Conservation (phyloP, 306 rosid species). For the Rosa chinensis region DNA sequence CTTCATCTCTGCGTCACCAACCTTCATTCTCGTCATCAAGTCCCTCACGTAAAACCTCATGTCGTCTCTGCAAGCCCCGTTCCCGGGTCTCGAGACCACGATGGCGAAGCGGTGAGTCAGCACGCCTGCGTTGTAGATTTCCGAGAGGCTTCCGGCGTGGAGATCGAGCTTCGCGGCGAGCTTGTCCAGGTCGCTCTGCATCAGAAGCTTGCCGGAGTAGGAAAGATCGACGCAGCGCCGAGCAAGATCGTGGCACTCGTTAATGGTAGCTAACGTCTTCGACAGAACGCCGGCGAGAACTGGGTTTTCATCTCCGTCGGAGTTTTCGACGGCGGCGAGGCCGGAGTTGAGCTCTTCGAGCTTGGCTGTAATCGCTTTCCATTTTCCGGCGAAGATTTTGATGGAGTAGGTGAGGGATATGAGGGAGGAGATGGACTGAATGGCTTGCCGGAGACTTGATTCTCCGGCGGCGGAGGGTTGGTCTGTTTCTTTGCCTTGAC, state of each 20-base stretch:
- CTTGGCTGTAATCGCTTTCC: constrained; percentile 63
- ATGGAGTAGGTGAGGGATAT: constrained; percentile 62
- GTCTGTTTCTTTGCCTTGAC: constrained; percentile 24
- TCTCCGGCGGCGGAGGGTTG: constrained; percentile 15
- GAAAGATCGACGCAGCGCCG: constrained; percentile 76
- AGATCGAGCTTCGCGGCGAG: constrained; percentile 48
- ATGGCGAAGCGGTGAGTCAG: constrained; percentile 55
- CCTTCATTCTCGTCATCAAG: constrained; percentile 68
- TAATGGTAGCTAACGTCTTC: constrained; percentile 33
- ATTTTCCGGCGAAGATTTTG: constrained; percentile 71
- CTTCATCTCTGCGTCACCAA: constrained; percentile 72
- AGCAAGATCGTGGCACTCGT: constrained; percentile 65
- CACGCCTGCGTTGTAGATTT: constrained; percentile 47
- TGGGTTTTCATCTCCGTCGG: constrained; percentile 48
- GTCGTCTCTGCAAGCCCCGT: constrained; percentile 77
- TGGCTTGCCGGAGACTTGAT: constrained; percentile 41
- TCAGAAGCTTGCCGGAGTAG: constrained; percentile 83
- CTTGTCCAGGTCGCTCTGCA: constrained; percentile 90
- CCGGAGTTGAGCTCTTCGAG: constrained; percentile 66
- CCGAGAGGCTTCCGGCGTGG: constrained; percentile 54
- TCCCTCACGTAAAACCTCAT: constrained; percentile 81
- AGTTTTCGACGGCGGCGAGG: constrained; percentile 56
- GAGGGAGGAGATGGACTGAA: constrained; percentile 48
- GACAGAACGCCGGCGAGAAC: constrained; percentile 42
- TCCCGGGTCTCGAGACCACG: constrained; percentile 65